Evolutionary conservation across 306 rosid species (phyloP).

Genomic region (Fagus sylvatica): DNA sequence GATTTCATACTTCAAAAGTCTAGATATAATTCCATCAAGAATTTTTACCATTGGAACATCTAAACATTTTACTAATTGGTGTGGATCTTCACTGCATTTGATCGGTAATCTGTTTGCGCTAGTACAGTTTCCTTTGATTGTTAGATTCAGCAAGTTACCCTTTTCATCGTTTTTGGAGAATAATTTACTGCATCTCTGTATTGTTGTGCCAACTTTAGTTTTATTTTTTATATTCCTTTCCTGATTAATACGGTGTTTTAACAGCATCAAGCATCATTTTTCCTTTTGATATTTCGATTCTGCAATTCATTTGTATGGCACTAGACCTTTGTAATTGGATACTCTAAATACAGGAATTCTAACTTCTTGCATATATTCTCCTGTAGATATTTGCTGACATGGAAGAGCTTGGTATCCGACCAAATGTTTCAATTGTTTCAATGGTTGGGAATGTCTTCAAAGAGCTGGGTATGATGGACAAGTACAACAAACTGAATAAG

Average conservation of each 20-base stretch:
- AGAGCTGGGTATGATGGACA: constrained; percentile 79
- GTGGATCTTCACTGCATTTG: background rate
- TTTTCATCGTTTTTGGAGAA: background rate
- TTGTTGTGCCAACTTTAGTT: background rate
- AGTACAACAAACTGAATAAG: constrained; percentile 53
- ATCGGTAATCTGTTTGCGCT: background rate
- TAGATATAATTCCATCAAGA: background rate
- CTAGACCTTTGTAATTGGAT: constrained; percentile 11
- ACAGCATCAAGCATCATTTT: background rate
- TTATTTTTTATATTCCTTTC: background rate
- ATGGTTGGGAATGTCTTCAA: constrained; percentile 75
- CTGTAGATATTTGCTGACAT: constrained; percentile 89
- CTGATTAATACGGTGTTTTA: background rate
- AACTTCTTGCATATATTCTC: constrained; percentile 29
- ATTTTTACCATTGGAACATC: background rate
- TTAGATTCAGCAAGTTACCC: background rate
- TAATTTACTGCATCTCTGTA: background rate
- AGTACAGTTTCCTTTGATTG: background rate
- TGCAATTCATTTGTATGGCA: background rate
- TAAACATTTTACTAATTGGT: background rate
- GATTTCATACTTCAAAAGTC: background rate
- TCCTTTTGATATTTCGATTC: background rate
- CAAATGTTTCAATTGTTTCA: constrained; percentile 50
- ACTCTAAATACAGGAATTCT: constrained; percentile 12
- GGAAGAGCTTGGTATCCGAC: constrained; percentile 88